phyloP scores from a whole-genome alignment of 768 basidiomycete species.

The Hygrophoropsis aurantiaca region DNA sequence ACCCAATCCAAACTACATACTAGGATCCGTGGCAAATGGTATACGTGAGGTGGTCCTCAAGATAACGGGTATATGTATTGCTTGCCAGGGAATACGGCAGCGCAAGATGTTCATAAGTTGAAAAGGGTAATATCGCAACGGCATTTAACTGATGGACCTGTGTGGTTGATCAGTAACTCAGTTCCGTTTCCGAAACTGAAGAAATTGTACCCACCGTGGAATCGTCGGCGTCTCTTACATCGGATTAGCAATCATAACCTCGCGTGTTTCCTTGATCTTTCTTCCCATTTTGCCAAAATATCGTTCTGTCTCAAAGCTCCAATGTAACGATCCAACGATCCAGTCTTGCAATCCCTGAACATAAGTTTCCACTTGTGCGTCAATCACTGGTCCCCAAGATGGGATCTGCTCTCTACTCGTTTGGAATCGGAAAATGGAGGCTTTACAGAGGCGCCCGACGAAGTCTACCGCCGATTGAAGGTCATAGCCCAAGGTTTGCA shows the following conservation, averaged over 20 bases:
- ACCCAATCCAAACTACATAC: no score
- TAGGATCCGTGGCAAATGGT: no score
- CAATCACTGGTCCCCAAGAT: constrained; percentile 33
- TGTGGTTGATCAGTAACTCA: no score
- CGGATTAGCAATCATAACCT: constrained; percentile 42
- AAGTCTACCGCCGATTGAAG: constrained; percentile 39
- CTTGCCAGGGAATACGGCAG: no score
- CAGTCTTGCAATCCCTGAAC: constrained; percentile 33
- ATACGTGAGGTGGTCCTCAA: no score
- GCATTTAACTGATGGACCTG: no score
- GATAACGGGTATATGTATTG: no score
- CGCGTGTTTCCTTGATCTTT: constrained; percentile 50
- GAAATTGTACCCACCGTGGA: no score
- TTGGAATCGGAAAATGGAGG: constrained; percentile 31
- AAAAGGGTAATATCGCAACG: no score
- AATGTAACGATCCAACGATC: constrained; percentile 38
- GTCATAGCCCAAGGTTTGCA: constrained; percentile 32
- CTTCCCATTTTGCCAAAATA: constrained; percentile 39
- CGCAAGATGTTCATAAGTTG: no score
- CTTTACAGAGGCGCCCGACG: constrained; percentile 33
- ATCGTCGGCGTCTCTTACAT: background rate
- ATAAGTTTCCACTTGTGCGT: constrained; percentile 33
- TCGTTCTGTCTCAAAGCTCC: constrained; percentile 37
- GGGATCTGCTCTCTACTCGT: constrained; percentile 28
- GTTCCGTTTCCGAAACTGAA: no score